Evolutionary conservation across 2,329 filamentous ascomycete species (phyloP).

Genomic region (Aspergillus persii): DNA sequence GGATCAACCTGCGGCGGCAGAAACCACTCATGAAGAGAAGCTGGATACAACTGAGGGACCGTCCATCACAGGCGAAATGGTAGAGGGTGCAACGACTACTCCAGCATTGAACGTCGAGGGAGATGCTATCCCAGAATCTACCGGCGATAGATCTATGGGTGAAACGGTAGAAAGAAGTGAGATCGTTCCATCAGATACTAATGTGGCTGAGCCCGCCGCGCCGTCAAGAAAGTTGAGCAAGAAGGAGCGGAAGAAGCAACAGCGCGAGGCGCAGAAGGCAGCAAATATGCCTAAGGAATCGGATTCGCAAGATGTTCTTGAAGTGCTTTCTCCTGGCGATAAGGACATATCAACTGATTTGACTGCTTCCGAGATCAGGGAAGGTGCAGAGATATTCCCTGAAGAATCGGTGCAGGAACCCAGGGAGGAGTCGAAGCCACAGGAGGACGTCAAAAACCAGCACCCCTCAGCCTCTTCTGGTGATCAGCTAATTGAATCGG

Average conservation of each 20-base stretch:
- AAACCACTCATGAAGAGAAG: background rate
- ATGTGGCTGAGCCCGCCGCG: conserved; percentile 4
- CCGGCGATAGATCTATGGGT: background rate
- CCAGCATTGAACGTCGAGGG: background rate
- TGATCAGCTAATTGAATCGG: background rate
- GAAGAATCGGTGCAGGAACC: background rate
- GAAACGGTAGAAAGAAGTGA: background rate
- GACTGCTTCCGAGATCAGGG: background rate
- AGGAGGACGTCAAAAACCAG: background rate
- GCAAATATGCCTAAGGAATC: conserved; percentile 2
- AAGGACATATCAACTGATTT: background rate
- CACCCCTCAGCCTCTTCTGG: background rate
- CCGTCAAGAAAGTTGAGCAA: conserved; percentile 24
- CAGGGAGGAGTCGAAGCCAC: background rate
- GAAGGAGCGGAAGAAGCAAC: conserved; percentile 29
- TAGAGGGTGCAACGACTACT: background rate
- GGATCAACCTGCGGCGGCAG: background rate
- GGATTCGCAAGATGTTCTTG: background rate
- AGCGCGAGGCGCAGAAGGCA: conserved; percentile 18
- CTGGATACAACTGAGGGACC: background rate
- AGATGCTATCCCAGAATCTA: background rate
- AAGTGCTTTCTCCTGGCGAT: background rate
- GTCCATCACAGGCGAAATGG: background rate
- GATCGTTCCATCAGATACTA: conserved; percentile 2
- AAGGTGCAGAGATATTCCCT: background rate